These are phyloP conservation scores for Zhuliangozyma parablackwelliae DNA, from an alignment of 1,139 yeast genomes.

Conservation along the genomic window DNA sequence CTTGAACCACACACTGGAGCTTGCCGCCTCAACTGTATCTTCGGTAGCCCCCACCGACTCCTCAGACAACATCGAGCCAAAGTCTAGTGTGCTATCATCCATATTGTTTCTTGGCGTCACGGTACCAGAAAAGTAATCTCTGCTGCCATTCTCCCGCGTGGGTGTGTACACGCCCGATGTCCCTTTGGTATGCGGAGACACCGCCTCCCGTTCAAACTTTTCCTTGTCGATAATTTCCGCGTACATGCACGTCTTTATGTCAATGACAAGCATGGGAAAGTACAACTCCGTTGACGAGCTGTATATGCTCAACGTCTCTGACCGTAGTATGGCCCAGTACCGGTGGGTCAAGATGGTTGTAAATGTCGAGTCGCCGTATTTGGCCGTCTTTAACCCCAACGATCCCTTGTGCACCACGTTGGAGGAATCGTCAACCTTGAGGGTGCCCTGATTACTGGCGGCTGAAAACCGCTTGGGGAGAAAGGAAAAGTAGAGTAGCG, in stretches of 20 bases:
- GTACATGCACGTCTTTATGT: constrained; percentile 56
- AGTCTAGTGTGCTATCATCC: constrained; percentile 14
- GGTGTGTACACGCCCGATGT: constrained; percentile 2
- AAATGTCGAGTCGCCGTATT: constrained; percentile 38
- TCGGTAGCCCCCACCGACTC: constrained; percentile 19
- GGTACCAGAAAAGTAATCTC: constrained; percentile 10
- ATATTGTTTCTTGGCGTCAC: constrained; percentile 9
- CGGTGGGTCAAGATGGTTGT: constrained; percentile 31
- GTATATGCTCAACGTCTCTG: constrained; percentile 67
- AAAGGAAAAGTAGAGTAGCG: constrained; percentile 73
- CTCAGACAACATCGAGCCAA: constrained; percentile 19
- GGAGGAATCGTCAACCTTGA: constrained; percentile 25
- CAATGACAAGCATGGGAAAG: constrained; percentile 76
- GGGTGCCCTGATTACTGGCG: constrained; percentile 3
- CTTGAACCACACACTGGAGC: constrained; percentile 47
- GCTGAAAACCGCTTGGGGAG: constrained; percentile 50
- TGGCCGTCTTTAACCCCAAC: constrained; percentile 47
- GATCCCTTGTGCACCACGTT: constrained; percentile 40
- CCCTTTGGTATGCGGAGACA: constrained; percentile 8
- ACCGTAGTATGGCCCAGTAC: constrained; percentile 77
- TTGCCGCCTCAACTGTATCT: constrained; percentile 23
- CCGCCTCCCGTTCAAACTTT: constrained; percentile 10
- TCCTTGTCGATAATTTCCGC: constrained; percentile 50
- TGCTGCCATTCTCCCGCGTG: neutral
- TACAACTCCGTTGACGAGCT: constrained; percentile 71